These are phyloP conservation scores for Neoboletus subvelutipes DNA, from an alignment of 768 basidiomycete genomes.

Conservation along the genomic window DNA sequence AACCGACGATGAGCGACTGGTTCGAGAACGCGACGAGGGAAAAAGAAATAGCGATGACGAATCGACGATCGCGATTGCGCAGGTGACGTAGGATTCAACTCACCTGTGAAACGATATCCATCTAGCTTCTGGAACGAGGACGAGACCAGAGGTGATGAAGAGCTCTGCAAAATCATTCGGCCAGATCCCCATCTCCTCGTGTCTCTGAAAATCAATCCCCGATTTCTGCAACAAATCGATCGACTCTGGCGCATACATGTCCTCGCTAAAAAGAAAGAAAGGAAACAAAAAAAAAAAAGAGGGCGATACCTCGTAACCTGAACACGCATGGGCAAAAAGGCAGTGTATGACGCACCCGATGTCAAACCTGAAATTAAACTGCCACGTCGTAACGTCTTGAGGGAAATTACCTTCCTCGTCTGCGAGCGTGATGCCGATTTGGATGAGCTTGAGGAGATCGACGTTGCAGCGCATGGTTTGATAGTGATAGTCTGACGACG, in stretches of 20 bases:
- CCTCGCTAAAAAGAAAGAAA: slow-evolving; percentile 58
- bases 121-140: slow-evolving; percentile 81
- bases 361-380: slow-evolving; percentile 97
- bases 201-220: slow-evolving; percentile 92
- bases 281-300: not conserved
- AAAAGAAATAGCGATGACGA: not conserved
- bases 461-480: slow-evolving; percentile 99
- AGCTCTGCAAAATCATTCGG: slow-evolving; percentile 96
- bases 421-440: slow-evolving; percentile 91
- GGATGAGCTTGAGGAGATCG: slow-evolving; percentile 95
- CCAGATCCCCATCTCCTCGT: slow-evolving; percentile 87
- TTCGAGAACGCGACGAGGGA: not conserved
- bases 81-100: slow-evolving; percentile 23
- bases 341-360: slow-evolving; percentile 58
- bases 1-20: slow-evolving; percentile 1
- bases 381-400: slow-evolving; percentile 92
- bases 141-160: slow-evolving; percentile 94
- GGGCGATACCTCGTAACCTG: not conserved
- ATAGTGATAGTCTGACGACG: slow-evolving; percentile 97
- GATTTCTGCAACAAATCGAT: slow-evolving; percentile 93
- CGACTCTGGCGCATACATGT: slow-evolving; percentile 98
- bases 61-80: not conserved
- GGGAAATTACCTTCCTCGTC: slow-evolving; percentile 94
- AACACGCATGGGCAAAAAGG: not conserved
- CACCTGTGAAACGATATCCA: slow-evolving; percentile 99